A percentile compares a stretch with the other conserved stretches of the same genome.
Evolutionary conservation across 2,329 filamentous ascomycete genomes (phyloP).

Genomic region (Ophiostoma tasmaniense): DNA sequence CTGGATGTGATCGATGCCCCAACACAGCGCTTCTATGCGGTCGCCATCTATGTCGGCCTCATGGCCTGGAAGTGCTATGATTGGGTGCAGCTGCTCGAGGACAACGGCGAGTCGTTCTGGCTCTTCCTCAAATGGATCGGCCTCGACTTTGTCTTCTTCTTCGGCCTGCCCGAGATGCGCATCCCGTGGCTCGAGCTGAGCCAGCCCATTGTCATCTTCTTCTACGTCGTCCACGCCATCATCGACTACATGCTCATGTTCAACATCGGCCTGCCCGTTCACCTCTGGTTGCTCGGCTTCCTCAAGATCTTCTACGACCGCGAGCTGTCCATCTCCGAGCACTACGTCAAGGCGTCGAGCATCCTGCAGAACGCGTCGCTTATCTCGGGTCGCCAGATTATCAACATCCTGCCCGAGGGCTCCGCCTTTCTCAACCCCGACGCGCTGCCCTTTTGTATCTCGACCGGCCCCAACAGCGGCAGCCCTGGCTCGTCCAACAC

Average conservation of each 20-base stretch:
- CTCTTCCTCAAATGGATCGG: slow-evolving; percentile 89
- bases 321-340: slow-evolving; percentile 88
- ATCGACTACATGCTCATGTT: slow-evolving; percentile 89
- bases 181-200: slow-evolving; percentile 97
- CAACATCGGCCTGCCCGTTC: slow-evolving; percentile 67
- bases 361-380: slow-evolving; percentile 88
- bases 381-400: slow-evolving; percentile 92
- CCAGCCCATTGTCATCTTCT: slow-evolving; percentile 58
- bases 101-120: slow-evolving; percentile 79
- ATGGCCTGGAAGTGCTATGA: slow-evolving; percentile 82
- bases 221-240: slow-evolving; percentile 64
- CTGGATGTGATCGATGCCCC: slow-evolving; percentile 77
- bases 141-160: slow-evolving; percentile 79
- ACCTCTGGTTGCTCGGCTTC: slow-evolving; percentile 62
- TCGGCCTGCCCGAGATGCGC: slow-evolving; percentile 73
- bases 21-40: slow-evolving; percentile 79
- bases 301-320: slow-evolving; percentile 82
- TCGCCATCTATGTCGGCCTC: slow-evolving; percentile 67
- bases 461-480: slow-evolving; percentile 49
- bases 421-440: slow-evolving; percentile 84
- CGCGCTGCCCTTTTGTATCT: slow-evolving; percentile 71
- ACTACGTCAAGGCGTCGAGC: slow-evolving; percentile 76
- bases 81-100: slow-evolving; percentile 67
- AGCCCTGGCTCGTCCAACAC: slow-evolving; percentile 33
- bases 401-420: slow-evolving; percentile 94